phyloP scores from a whole-genome alignment of 2,329 filamentous ascomycete species.

The Cytospora chrysosperma region DNA sequence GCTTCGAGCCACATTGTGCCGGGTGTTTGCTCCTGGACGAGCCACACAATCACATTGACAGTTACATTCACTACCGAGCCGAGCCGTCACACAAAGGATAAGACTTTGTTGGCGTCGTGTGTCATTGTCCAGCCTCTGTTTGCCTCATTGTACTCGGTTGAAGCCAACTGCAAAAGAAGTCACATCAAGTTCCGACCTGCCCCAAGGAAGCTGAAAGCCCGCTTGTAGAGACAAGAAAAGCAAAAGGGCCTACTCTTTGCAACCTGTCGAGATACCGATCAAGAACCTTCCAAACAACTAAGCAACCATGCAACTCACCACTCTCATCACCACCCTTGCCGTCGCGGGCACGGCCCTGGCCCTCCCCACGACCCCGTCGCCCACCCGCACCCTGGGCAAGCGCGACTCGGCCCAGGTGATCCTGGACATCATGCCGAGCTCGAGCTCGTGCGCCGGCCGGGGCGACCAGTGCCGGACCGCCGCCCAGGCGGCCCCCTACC shows the following conservation, averaged over 20 bases:
- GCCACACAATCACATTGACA: neutral
- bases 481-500: constrained; percentile 55
- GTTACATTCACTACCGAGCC: neutral
- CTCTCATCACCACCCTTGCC: constrained; percentile 30
- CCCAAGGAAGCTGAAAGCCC: neutral
- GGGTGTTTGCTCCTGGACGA: neutral
- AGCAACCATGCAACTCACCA: constrained; percentile 32
- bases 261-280: neutral
- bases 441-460: constrained; percentile 51
- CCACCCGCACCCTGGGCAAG: constrained; percentile 19
- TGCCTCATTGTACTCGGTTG: neutral
- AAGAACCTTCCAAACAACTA: neutral
- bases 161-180: too few relatives aligned
- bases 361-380: constrained; percentile 23
- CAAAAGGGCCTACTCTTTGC: neutral
- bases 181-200: neutral
- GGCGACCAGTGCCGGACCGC: constrained; percentile 64
- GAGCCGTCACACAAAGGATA: neutral
- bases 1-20: neutral
- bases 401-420: constrained; percentile 41
- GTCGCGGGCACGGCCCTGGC: constrained; percentile 30
- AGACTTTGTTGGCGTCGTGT: neutral
- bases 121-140: neutral
- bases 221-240: too few relatives aligned
- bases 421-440: constrained; percentile 55